Percentiles rank a stretch among this genome's conserved stretches.
Conservation (phyloP, 2,329 filamentous ascomycete species). For the Pseudocercospora musae region DNA sequence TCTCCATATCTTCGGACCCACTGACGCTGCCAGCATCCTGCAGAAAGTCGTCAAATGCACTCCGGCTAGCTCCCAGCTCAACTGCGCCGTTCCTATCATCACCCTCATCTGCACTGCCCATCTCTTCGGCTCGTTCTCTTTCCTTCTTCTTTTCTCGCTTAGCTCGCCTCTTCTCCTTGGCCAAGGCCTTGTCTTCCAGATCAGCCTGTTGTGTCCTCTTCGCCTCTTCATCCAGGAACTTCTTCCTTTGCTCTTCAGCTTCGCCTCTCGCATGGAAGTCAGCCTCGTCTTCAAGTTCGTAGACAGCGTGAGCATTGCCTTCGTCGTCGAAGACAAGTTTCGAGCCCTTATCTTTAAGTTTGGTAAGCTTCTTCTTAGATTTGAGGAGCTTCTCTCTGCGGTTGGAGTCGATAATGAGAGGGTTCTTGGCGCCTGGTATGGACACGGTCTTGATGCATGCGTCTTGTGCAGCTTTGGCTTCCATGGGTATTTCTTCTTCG, state of each 20-base stretch:
- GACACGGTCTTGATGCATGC: slow-evolving; percentile 58
- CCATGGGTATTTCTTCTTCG: slow-evolving; percentile 41
- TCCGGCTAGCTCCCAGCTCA: slow-evolving; percentile 30
- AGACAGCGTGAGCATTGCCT: slow-evolving; percentile 76
- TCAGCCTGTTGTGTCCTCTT: slow-evolving; percentile 72
- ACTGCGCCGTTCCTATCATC: slow-evolving; percentile 25
- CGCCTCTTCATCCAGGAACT: slow-evolving; percentile 74
- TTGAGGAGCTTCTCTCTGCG: slow-evolving; percentile 91
- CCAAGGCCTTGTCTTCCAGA: slow-evolving; percentile 75
- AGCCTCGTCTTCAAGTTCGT: slow-evolving; percentile 83
- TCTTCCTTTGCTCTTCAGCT: slow-evolving; percentile 70
- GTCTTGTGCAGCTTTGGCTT: slow-evolving; percentile 47
- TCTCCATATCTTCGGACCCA: slow-evolving; percentile 41
- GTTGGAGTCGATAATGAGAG: slow-evolving; percentile 86
- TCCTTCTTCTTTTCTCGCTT: slow-evolving; percentile 73
- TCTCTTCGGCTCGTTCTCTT: slow-evolving; percentile 41
- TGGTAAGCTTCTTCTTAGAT: slow-evolving; percentile 91
- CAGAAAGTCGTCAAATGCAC: slow-evolving; percentile 44
- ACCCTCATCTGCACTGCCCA: slow-evolving; percentile 6
- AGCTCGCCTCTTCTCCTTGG: slow-evolving; percentile 72
- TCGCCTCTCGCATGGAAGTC: slow-evolving; percentile 73
- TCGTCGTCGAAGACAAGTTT: slow-evolving; percentile 93
- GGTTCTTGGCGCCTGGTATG: slow-evolving; percentile 62
- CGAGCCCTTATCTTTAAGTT: slow-evolving; percentile 80
- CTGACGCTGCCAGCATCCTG: slow-evolving; percentile 35